Percentiles rank a stretch among this genome's conserved stretches.
Evolutionary conservation across 495 filamentous ascomycete species (phyloP).

Genomic region (Aspergillus funiculosus): DNA sequence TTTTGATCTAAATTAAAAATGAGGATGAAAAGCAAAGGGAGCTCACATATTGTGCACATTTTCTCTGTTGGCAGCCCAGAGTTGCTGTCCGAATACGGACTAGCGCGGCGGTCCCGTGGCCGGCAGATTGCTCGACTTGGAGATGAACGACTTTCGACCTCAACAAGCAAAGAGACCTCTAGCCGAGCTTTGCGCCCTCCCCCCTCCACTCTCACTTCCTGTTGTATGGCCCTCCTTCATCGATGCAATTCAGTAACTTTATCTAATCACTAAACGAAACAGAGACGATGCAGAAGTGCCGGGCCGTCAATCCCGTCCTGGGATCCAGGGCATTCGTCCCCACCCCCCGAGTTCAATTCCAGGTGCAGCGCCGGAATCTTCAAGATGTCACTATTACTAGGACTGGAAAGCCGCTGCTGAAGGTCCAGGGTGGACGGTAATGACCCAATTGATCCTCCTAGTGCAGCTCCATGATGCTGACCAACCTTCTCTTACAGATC

Average conservation of each 20-base stretch:
- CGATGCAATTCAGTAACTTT: slow-evolving; percentile 28
- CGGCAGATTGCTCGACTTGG: slow-evolving; percentile 26
- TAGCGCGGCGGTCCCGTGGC: slow-evolving; percentile 43
- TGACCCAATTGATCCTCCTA: slow-evolving; percentile 26
- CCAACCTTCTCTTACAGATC: slow-evolving; percentile 49
- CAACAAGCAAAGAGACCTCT: slow-evolving; percentile 29
- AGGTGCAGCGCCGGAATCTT: slow-evolving; percentile 50
- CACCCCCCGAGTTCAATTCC: slow-evolving; percentile 38
- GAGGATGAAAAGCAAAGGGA: too few relatives aligned
- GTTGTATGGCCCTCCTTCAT: slow-evolving; percentile 9
- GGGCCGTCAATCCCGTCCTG: slow-evolving; percentile 41
- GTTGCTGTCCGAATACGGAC: slow-evolving; percentile 28
- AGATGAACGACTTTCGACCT: slow-evolving; percentile 28
- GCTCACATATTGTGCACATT: too few relatives aligned
- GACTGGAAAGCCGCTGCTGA: slow-evolving; percentile 81
- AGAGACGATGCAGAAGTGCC: slow-evolving; percentile 51
- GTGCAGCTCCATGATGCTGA: slow-evolving; percentile 21
- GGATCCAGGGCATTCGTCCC: slow-evolving; percentile 40
- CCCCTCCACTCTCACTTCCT: slow-evolving; percentile 25
- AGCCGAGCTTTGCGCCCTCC: slow-evolving; percentile 31
- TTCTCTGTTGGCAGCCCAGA: neutral
- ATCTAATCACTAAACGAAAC: slow-evolving; percentile 22
- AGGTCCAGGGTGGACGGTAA: slow-evolving; percentile 78
- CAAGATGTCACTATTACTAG: slow-evolving; percentile 79
- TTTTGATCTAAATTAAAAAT: neutral